Evolutionary conservation across 148 eudicot species (phyloP).

Genomic region (Rhododendron williamsianum): DNA sequence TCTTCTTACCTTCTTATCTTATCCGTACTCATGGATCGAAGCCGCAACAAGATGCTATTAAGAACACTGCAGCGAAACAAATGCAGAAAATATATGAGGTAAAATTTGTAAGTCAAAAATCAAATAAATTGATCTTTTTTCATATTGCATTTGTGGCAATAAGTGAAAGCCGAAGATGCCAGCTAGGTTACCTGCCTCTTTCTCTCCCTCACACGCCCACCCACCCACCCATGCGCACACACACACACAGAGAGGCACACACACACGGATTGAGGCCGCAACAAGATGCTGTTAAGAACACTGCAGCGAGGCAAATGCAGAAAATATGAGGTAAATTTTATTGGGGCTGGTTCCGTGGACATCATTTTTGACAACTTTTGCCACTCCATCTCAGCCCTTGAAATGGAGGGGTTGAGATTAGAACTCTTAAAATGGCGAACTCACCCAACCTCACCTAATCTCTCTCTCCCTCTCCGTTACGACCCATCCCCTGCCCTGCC

Average conservation of each 20-base stretch:
- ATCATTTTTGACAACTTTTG: too few relatives aligned
- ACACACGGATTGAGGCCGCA: conserved; percentile 61
- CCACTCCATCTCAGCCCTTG: too few relatives aligned
- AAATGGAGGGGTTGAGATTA: too few relatives aligned
- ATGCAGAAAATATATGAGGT: conserved; percentile 80
- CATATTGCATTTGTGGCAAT: background rate
- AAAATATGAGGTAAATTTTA: conserved; percentile 47
- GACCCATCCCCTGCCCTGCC: too few relatives aligned
- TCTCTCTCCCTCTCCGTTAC: too few relatives aligned
- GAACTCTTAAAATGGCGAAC: too few relatives aligned
- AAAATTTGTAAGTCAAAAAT: background rate
- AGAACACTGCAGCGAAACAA: conserved; percentile 42
- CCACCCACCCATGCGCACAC: too few relatives aligned
- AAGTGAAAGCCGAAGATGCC: background rate
- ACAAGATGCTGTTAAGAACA: conserved; percentile 57
- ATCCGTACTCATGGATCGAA: conserved; percentile 90
- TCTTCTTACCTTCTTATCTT: conserved; percentile 77
- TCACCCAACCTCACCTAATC: too few relatives aligned
- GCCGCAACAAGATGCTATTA: conserved; percentile 64
- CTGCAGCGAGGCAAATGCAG: conserved; percentile 56
- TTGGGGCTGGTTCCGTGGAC: too few relatives aligned
- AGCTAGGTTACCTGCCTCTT: background rate
- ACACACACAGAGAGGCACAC: too few relatives aligned
- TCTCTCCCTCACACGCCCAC: too few relatives aligned
- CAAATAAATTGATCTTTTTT: background rate